Base-by-base conservation (phyloP, 1,284 basidiomycete species). In the Cryptococcus sp. region DNA sequence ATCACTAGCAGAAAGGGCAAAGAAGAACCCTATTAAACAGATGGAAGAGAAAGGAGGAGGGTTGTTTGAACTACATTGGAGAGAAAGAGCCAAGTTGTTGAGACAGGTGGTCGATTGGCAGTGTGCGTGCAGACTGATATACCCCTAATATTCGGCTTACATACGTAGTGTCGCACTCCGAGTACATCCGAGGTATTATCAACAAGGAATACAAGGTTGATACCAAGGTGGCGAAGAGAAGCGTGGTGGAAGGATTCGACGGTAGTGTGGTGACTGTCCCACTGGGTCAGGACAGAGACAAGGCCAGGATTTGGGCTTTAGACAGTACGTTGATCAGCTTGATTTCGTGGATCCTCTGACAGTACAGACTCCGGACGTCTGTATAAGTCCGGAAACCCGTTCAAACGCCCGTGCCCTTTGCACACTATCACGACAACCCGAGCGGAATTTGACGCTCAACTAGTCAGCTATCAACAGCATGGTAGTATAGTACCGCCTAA, bases 31-130 rank as follows among this genome's bases (percentile, higher is more conserved):
- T 1, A 58, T 75, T 23, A 59, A 56, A 44, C 58, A 61, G 59
- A 57, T 65, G 8, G 67, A 68, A 51, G 53, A 59, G 32, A 52
- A 53, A 32, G 70, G 71, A 7, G 65, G 65, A 15, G 72, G 72
- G 4, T 34, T 75, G 42, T 75, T 73, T 56, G 72, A 74, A 56
- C 50, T 75, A 50, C 65, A 70, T 50, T 74, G 72, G 73, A 52
- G 56, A 31, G 72, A 75, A 51, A 56, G 72, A 15, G 66, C 61
- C 6, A 62, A 61, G 38, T 53, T 77, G 34, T 52, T 77, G 8
- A 65, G 75, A 35, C 75, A 77, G 58, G 45, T 77, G 46, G 74
- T 76, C 15, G 75, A 77, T 60, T 77, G 75, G 75, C 74, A 76
- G 56, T 61, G 74, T 71, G 54, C 52, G 67, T 69, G 32, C 7